Base-by-base conservation (phyloP, 495 filamentous ascomycete species). In the Penicillium parvum region DNA sequence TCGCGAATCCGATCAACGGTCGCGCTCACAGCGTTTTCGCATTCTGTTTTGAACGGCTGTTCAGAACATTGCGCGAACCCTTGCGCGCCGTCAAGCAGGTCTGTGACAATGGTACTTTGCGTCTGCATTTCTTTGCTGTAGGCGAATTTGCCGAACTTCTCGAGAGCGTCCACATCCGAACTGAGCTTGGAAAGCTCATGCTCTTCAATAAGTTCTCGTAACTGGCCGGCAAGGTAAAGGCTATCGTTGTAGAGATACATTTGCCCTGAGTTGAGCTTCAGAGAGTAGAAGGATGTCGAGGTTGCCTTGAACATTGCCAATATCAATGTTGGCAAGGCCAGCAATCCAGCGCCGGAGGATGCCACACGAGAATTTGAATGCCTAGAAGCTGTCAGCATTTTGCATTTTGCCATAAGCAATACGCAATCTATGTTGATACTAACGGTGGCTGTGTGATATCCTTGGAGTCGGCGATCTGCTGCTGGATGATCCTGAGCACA, bases 231-330 rank as follows among this genome's bases (percentile, higher is more conserved):
- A 2, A 98, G 75, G 52, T 88, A 90, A 18, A 77, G 69, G 35
- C 85, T 80, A 58, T 99, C 92, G 53, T 99, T 97, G 62, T 97
- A 99, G 30, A 96, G 74, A 49, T 84, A 88, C 86, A 96, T 92
- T 53, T 85, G 87, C 4, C 88, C 88, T 18, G 82, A 77, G 14
- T 67, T 62, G 26, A 82, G 71, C 15, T 73, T 71, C 32, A 74
- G 51, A 0, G 73, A 61, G 63, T 99, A 99, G 58, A 86, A 88
- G 7, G 82, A 79, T 3, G 88, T 81, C 4, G 89, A 85, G 2
- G 87, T 81, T 9, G 92, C 90, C 35, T 94, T 84, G 65, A 90
- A 97, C 79, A 95, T 86, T 18, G 90, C 88, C 16, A 99, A 68
- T 14, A 90, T 75, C 21, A 94, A 77, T 1, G 86, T 86, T 18